These are phyloP conservation scores for Monilinia vaccinii-corymbosi DNA, from an alignment of 2,329 filamentous ascomycete species.

Conservation along the genomic window DNA sequence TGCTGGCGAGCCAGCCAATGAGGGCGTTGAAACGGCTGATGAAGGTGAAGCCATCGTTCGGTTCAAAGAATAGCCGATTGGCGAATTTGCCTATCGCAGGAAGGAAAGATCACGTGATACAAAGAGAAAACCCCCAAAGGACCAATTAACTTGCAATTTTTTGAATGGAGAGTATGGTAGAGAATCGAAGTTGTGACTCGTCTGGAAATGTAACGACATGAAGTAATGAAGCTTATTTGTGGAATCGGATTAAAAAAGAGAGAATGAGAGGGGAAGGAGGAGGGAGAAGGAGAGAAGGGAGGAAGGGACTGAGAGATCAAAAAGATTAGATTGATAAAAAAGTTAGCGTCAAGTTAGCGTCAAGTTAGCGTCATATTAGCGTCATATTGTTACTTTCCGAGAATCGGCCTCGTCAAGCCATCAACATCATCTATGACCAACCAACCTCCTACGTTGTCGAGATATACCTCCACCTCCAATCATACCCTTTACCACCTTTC, in stretches of 20 bases:
- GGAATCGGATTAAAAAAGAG: neutral
- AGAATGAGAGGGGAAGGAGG: neutral
- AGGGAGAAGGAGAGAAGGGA: neutral
- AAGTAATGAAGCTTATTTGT: neutral
- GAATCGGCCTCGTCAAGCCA: constrained; percentile 1
- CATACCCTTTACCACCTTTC: neutral
- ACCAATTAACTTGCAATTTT: neutral
- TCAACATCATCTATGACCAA: neutral
- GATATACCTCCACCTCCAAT: neutral
- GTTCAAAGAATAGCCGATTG: constrained; percentile 10
- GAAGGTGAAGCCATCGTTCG: constrained; percentile 32
- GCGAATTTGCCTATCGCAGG: constrained; percentile 4
- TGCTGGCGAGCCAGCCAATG: constrained; percentile 32
- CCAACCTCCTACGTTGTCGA: neutral
- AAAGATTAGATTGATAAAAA: constrained; percentile 13
- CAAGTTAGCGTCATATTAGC: neutral
- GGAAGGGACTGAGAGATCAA: constrained; percentile 1
- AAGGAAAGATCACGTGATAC: neutral
- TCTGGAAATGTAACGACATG: neutral
- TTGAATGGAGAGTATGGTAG: neutral
- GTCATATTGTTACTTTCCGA: neutral
- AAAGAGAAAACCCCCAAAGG: too few relatives aligned
- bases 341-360: constrained; percentile 1
- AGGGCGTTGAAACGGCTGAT: constrained; percentile 32
- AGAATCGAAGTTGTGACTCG: neutral